Evolutionary conservation across 306 rosid genomes (phyloP).

Genomic region (Malus orientalis): DNA sequence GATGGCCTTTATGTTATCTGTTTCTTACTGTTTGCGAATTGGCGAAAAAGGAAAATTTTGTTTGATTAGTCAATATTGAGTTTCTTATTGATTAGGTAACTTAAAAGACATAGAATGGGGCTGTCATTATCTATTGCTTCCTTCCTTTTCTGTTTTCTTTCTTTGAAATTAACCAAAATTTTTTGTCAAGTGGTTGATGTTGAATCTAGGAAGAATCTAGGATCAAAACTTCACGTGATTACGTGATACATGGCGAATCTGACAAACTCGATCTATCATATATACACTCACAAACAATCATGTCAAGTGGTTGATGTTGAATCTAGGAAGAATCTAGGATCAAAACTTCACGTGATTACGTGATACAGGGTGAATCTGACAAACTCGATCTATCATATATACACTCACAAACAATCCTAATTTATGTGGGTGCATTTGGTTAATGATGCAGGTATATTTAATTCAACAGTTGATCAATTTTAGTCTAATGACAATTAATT

Average conservation of each 20-base stretch:
- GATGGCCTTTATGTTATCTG: not conserved
- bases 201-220: not conserved
- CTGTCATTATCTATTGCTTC: not conserved
- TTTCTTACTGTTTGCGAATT: not conserved
- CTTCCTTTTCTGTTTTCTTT: not conserved
- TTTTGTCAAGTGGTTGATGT: not conserved
- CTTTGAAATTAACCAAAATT: not conserved
- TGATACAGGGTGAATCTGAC: not conserved
- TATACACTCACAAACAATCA: not conserved
- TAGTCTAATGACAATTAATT: not conserved
- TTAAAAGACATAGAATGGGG: not conserved
- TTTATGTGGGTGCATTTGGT: not conserved
- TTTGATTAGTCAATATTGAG: not conserved
- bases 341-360: not conserved
- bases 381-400: not conserved
- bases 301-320: not conserved
- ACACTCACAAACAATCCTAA: not conserved
- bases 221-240: not conserved
- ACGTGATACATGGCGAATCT: not conserved
- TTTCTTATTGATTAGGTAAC: not conserved
- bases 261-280: not conserved
- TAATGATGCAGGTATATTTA: not conserved
- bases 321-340: not conserved
- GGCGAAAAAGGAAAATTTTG: not conserved
- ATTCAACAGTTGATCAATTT: not conserved